phyloP scores from a whole-genome alignment of 1,284 basidiomycete genomes.

The Vanrija pseudolonga region DNA sequence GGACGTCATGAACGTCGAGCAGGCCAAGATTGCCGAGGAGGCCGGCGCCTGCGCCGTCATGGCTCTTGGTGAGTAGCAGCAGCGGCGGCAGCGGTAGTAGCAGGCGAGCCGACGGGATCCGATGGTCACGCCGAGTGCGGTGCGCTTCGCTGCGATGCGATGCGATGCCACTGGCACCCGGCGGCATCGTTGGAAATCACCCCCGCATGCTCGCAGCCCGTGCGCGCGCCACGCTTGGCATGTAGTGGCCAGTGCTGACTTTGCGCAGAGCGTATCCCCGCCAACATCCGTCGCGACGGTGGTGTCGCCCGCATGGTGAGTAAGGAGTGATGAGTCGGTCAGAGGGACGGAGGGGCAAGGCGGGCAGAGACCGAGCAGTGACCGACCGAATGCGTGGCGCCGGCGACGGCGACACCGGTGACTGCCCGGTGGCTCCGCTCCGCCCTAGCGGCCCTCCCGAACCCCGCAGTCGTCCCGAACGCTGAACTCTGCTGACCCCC shows the following conservation, averaged over 20 bases:
- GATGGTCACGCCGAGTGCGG: no score
- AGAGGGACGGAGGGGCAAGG: no score
- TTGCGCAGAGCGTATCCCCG: conserved; percentile 79
- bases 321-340: neutral
- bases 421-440: neutral
- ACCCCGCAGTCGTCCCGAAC: neutral
- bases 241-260: neutral
- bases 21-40: conserved; percentile 93
- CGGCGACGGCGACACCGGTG: neutral
- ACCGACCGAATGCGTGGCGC: neutral
- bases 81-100: no score
- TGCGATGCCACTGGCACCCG: neutral
- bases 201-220: no score
- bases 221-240: no score
- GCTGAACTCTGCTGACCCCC: conserved; percentile 11
- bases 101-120: no score
- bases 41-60: conserved; percentile 98
- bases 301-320: conserved; percentile 90
- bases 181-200: no score
- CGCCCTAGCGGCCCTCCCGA: neutral
- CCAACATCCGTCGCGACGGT: conserved; percentile 85
- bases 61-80: conserved; percentile 58
- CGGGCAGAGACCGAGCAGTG: no score
- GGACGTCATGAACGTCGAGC: conserved; percentile 62
- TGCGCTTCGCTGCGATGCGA: no score